Base-by-base conservation (phyloP, 2,329 filamentous ascomycete genomes). In the Botryotinia calthae region DNA sequence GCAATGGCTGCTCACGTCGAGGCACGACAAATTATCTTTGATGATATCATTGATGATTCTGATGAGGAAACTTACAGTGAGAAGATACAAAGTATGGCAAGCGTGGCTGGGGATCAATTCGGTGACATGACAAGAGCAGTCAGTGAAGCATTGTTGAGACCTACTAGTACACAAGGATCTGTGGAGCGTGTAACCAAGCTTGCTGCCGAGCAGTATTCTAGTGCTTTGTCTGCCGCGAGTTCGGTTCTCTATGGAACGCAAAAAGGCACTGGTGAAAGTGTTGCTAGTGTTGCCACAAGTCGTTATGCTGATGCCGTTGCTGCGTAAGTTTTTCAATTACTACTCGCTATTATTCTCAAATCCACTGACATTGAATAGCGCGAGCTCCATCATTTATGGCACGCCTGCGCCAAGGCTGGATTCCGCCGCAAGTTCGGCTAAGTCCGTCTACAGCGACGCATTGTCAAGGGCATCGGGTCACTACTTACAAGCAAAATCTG, bases 401-500 rank as follows among this genome's bases (percentile, higher is more conserved):
- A 91, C 90, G 16, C 88, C 91, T 1, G 86, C 90, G 77, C 91
- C 92, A 14, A 86, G 88, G 12, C 81, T 83, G 40, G 80, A 84
- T 37, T 85, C 84, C 48, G 74, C 78, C 72, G 71, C 80, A 44
- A 75, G 80, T 40, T 78, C 80, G 25, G 86, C 87, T 7, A 84
- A 86, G 74, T 85, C 86, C 10, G 88, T 87, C 12, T 94, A 93
- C 81, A 87, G 86, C 14, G 86, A 87, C 37, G 92, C 92, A 31
- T 82, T 92, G 16, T 87, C 87, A 61, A 84, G 86, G 58, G 93
- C 92, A 6, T 88, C 89, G n/a, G 85, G 88, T 58, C 89, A 91
- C 71, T 93, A 93, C 77, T 86, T 87, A 0, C 88, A 88, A 34
- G 92, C 91, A 16, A 88, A 90, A 77, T 91, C 91, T 1, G 85